These are phyloP conservation scores for Neurospora sp. DNA, from an alignment of 495 filamentous ascomycete genomes.

Conservation along the genomic window DNA sequence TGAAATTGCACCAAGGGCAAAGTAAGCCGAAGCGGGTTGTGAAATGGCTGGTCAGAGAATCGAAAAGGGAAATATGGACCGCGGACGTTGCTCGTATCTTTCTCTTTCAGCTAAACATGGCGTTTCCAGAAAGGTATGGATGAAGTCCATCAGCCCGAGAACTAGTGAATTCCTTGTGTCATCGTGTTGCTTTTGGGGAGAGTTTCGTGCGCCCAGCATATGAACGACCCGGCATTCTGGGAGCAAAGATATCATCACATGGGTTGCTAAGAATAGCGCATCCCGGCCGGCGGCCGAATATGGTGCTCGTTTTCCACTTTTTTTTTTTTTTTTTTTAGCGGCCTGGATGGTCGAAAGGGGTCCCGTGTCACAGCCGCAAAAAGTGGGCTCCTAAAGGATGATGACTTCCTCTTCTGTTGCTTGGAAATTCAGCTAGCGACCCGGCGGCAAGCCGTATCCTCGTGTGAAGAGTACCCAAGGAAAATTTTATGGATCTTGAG, in stretches of 20 bases:
- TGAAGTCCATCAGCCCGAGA: neutral
- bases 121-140: neutral
- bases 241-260: neutral
- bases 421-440: neutral
- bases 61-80: neutral
- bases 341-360: neutral
- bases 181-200: neutral
- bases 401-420: neutral
- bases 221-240: neutral
- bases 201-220: neutral
- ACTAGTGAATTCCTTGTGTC: neutral
- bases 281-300: neutral
- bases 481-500: neutral
- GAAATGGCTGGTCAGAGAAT: neutral
- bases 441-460: neutral
- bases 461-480: neutral
- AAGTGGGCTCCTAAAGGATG: conserved; percentile 3
- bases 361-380: conserved; percentile 12
- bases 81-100: neutral
- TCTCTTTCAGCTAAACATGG: neutral
- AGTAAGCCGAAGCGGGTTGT: neutral
- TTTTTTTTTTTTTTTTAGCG: neutral
- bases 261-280: neutral
- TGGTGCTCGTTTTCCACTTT: neutral
- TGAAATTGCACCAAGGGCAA: neutral